Conservation (phyloP, 2,329 filamentous ascomycete genomes). For the Exophiala calicioides region DNA sequence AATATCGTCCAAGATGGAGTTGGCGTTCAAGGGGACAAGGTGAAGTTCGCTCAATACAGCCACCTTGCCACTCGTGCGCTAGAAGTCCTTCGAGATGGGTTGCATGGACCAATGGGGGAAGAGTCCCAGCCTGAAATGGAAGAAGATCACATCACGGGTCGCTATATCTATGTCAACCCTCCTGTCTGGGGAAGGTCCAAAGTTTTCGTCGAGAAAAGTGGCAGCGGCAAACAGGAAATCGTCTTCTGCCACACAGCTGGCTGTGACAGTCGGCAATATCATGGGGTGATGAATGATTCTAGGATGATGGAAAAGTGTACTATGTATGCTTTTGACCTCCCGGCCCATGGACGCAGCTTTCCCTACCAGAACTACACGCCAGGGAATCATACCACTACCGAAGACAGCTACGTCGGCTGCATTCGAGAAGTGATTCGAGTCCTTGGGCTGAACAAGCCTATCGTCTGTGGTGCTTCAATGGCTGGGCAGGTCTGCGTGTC, state of each 20-base stretch:
- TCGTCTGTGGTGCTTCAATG: conserved; percentile 49
- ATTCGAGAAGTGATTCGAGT: conserved; percentile 41
- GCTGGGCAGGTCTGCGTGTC: conserved; percentile 52
- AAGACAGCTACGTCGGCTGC: conserved; percentile 50
- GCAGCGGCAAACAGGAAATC: conserved; percentile 50
- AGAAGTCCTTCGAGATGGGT: conserved; percentile 51
- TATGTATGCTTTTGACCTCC: conserved; percentile 55
- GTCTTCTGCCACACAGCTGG: conserved; percentile 50
- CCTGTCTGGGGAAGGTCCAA: conserved; percentile 53
- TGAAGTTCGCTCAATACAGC: conserved; percentile 49
- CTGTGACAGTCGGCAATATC: conserved; percentile 52
- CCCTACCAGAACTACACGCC: conserved; percentile 45
- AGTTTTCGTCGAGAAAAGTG: conserved; percentile 52
- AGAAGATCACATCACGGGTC: conserved; percentile 49
- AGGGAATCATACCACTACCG: conserved; percentile 51
- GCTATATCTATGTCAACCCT: conserved; percentile 49
- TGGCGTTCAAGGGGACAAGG: conserved; percentile 49
- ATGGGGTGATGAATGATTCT: conserved; percentile 54
- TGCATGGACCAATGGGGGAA: conserved; percentile 47
- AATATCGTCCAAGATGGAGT: conserved; percentile 54
- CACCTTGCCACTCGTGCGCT: conserved; percentile 50
- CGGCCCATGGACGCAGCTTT: conserved; percentile 52
- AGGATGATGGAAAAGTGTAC: conserved; percentile 50
- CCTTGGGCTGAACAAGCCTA: neutral
- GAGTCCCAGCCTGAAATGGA: conserved; percentile 42